Percentiles rank a stretch among this genome's conserved stretches.
phyloP scores from a whole-genome alignment of 2,329 filamentous ascomycete species.

The Tolypocladium tropicale region DNA sequence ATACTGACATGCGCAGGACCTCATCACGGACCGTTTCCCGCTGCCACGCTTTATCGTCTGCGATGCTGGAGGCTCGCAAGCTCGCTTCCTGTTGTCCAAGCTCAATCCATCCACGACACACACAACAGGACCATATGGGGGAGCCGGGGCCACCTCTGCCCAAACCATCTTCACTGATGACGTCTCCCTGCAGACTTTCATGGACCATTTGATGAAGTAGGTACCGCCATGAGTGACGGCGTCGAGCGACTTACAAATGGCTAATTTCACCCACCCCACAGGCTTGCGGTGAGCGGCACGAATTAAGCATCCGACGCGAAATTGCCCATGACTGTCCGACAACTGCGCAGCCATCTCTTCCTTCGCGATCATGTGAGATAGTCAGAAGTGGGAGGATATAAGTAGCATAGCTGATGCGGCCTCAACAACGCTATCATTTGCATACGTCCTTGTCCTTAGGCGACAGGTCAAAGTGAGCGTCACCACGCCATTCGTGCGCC shows the following conservation, averaged over 20 bases:
- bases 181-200: slow-evolving; percentile 95
- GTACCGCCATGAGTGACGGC: slow-evolving; percentile 13
- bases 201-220: slow-evolving; percentile 99
- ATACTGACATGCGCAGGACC: slow-evolving; percentile 50
- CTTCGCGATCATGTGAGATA: not conserved
- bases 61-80: slow-evolving; percentile 95
- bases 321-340: not conserved
- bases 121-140: slow-evolving; percentile 84
- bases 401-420: not conserved
- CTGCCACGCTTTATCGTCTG: slow-evolving; percentile 97
- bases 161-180: slow-evolving; percentile 99
- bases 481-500: not conserved
- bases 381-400: not conserved
- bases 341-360: not conserved
- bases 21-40: slow-evolving; percentile 97
- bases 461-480: not conserved
- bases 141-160: slow-evolving; percentile 71
- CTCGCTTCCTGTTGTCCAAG: slow-evolving; percentile 92
- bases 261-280: slow-evolving; percentile 14
- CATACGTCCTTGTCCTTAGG: not conserved
- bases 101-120: slow-evolving; percentile 96
- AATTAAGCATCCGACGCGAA: slow-evolving; percentile 31
- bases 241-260: not conserved
- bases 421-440: not conserved
- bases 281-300: slow-evolving; percentile 53